Percentiles rank a stretch among this genome's conserved stretches.
Evolutionary conservation across 805 yeast species (phyloP).

Genomic region (Candida insectalens): DNA sequence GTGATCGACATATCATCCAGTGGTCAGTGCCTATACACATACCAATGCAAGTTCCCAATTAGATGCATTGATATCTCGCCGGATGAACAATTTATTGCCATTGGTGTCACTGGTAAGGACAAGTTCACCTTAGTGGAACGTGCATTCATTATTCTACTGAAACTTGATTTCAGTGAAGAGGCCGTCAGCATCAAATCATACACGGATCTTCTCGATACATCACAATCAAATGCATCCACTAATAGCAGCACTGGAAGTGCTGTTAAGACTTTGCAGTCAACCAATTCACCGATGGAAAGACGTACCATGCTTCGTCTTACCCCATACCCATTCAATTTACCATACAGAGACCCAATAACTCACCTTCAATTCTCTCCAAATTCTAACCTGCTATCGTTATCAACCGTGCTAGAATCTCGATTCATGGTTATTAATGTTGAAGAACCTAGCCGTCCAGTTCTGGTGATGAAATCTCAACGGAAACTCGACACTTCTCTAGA

Average conservation of each 20-base stretch:
- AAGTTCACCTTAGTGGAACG: slow-evolving; percentile 59
- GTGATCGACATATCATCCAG: slow-evolving; percentile 45
- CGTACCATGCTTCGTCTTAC: slow-evolving; percentile 8
- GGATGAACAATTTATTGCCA: slow-evolving; percentile 55
- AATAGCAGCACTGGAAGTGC: slow-evolving; percentile 1
- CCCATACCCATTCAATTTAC: slow-evolving; percentile 47
- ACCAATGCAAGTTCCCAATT: slow-evolving; percentile 64
- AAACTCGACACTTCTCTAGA: slow-evolving; percentile 58
- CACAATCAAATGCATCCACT: slow-evolving; percentile 2
- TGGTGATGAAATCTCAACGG: slow-evolving; percentile 60
- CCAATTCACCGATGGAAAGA: background rate
- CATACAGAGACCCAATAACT: slow-evolving; percentile 80
- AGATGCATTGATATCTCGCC: slow-evolving; percentile 68
- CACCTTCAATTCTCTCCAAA: slow-evolving; percentile 64
- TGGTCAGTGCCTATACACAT: slow-evolving; percentile 62
- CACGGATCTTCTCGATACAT: background rate
- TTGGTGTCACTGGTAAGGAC: slow-evolving; percentile 78
- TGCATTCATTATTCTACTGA: slow-evolving; percentile 57
- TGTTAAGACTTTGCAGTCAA: background rate
- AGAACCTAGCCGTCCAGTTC: slow-evolving; percentile 52
- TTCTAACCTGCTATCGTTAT: slow-evolving; percentile 62
- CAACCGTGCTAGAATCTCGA: slow-evolving; percentile 70
- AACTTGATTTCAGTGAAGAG: slow-evolving; percentile 11
- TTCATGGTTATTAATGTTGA: slow-evolving; percentile 65
- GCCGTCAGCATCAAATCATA: background rate